These are phyloP conservation scores for Gymnopus androsaceus DNA, from an alignment of 1,284 basidiomycete species.

Conservation along the genomic window DNA sequence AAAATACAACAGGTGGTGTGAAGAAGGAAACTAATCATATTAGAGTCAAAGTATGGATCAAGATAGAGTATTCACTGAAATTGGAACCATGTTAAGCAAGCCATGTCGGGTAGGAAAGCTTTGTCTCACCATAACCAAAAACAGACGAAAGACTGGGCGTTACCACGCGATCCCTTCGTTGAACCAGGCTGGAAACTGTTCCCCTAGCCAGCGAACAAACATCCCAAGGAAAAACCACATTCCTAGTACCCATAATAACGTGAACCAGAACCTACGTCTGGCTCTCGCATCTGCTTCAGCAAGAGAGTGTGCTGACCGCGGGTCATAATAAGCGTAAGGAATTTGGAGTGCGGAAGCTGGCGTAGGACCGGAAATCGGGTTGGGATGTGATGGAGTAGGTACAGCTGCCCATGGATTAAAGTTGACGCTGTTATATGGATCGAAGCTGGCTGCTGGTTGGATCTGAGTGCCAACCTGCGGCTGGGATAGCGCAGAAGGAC, in stretches of 20 bases:
- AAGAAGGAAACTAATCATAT: too few relatives aligned
- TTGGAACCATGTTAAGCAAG: too few relatives aligned
- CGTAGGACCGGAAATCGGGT: slow-evolving; percentile 37
- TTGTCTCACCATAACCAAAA: too few relatives aligned
- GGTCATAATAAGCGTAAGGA: slow-evolving; percentile 50
- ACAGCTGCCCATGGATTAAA: slow-evolving; percentile 12
- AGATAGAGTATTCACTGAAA: too few relatives aligned
- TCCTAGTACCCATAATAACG: slow-evolving; percentile 42
- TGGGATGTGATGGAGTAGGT: slow-evolving; percentile 20
- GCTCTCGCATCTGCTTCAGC: slow-evolving; percentile 47
- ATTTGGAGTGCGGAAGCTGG: slow-evolving; percentile 35
- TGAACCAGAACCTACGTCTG: slow-evolving; percentile 45
- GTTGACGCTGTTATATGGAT: slow-evolving; percentile 10
- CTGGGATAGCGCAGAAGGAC: slow-evolving; percentile 1
- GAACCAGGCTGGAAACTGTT: not conserved
- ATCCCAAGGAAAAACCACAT: slow-evolving; percentile 32
- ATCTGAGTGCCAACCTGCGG: not conserved
- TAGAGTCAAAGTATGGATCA: too few relatives aligned
- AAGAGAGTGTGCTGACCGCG: slow-evolving; percentile 42
- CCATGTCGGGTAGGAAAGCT: too few relatives aligned
- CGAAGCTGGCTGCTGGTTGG: not conserved
- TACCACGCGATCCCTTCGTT: not conserved
- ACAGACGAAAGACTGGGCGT: too few relatives aligned
- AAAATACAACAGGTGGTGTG: too few relatives aligned
- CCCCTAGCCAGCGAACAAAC: slow-evolving; percentile 18